Percentiles rank a stretch among this genome's conserved stretches.
Evolutionary conservation across 495 filamentous ascomycete genomes (phyloP).

Genomic region (Physcia stellaris): DNA sequence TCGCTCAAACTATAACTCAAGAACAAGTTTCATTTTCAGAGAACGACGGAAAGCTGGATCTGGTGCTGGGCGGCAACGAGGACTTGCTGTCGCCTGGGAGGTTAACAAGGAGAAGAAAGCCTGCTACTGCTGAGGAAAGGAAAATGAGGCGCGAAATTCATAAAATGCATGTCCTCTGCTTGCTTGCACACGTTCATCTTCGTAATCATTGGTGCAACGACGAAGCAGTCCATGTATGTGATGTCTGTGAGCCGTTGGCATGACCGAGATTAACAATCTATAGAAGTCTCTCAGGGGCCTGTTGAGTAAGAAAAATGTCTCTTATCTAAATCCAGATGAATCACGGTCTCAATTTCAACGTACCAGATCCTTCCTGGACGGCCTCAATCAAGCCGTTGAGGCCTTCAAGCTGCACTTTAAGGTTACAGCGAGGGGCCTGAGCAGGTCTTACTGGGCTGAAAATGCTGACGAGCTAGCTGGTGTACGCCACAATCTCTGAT

Average conservation of each 20-base stretch:
- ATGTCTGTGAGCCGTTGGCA: not conserved
- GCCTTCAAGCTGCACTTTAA: conserved; percentile 52
- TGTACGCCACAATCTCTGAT: conserved; percentile 7
- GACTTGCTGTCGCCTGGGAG: conserved; percentile 22
- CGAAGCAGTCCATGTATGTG: conserved; percentile 41
- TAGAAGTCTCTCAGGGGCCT: conserved; percentile 41
- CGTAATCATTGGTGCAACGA: conserved; percentile 90
- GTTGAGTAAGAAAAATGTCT: conserved; percentile 43
- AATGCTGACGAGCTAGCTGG: conserved; percentile 38
- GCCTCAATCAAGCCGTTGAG: conserved; percentile 54
- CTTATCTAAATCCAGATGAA: conserved; percentile 49
- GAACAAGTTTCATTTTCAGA: conserved; percentile 17
- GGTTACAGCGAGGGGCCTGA: conserved; percentile 56
- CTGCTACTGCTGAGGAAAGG: conserved; percentile 55
- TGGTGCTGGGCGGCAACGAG: conserved; percentile 42
- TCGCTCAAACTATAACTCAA: conserved; percentile 26
- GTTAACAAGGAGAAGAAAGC: conserved; percentile 34
- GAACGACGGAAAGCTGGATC: conserved; percentile 28
- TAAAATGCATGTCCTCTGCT: conserved; percentile 72
- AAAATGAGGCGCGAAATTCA: conserved; percentile 62
- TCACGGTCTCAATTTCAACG: conserved; percentile 53
- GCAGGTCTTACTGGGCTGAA: conserved; percentile 59
- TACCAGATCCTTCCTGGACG: conserved; percentile 62
- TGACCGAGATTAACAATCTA: conserved; percentile 1
- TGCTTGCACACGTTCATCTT: conserved; percentile 57